Conservation (phyloP, 225 moss, liverwort and hornwort genomes). For the Polytrichum commune region DNA sequence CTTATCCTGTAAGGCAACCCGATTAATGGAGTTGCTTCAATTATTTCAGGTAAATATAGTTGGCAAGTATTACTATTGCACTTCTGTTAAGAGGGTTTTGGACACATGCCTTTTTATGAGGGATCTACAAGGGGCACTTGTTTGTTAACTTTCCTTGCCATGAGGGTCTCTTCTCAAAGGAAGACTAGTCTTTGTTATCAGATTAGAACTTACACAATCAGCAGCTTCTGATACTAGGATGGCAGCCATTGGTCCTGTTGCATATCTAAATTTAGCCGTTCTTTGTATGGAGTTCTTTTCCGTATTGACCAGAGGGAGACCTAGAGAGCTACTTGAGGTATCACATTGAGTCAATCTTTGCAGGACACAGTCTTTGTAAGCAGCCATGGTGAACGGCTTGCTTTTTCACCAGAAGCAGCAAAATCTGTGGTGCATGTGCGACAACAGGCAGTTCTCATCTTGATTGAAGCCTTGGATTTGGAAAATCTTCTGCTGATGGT, state of each 20-base stretch:
- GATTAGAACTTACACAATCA: too few species aligned
- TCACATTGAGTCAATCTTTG: slow-evolving; percentile 10
- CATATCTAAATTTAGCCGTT: too few species aligned
- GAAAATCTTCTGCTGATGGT: slow-evolving; percentile 89
- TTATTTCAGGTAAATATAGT: slow-evolving; percentile 64
- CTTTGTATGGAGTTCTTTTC: too few species aligned
- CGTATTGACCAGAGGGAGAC: too few species aligned
- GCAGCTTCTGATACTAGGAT: too few species aligned
- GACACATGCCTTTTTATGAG: too few species aligned
- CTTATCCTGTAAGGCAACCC: slow-evolving; percentile 66
- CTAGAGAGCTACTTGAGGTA: too few species aligned
- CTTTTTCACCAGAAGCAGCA: slow-evolving; percentile 83
- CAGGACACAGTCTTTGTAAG: slow-evolving; percentile 67
- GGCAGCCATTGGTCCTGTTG: too few species aligned
- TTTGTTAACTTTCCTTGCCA: too few species aligned
- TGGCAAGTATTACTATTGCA: neutral
- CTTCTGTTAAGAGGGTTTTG: neutral
- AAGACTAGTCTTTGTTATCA: too few species aligned
- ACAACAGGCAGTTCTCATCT: slow-evolving; percentile 78
- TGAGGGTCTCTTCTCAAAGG: too few species aligned
- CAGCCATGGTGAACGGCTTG: slow-evolving; percentile 72
- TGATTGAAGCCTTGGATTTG: slow-evolving; percentile 88
- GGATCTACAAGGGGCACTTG: too few species aligned
- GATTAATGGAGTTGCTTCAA: slow-evolving; percentile 61
- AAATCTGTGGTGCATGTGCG: slow-evolving; percentile 73